These are phyloP conservation scores for Lentinula novae-zelandiae DNA, from an alignment of 1,284 basidiomycete species.

Conservation along the genomic window DNA sequence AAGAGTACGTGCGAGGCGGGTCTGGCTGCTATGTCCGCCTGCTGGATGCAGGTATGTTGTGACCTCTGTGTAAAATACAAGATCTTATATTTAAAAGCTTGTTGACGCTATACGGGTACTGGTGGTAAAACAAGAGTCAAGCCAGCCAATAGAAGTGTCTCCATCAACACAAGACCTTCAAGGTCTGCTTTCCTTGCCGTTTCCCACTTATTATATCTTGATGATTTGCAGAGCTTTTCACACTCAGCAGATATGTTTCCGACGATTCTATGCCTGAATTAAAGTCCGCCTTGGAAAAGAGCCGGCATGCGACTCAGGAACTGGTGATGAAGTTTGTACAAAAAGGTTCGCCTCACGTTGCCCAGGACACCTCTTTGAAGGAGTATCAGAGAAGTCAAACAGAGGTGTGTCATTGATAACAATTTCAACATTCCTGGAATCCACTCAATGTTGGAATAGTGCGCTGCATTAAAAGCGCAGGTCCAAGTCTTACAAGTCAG, in stretches of 20 bases:
- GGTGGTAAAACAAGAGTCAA: slow-evolving; percentile 24
- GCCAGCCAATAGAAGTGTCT: slow-evolving; percentile 40
- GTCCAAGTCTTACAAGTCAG: slow-evolving; percentile 54
- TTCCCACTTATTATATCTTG: slow-evolving; percentile 3
- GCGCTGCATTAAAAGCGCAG: slow-evolving; percentile 55
- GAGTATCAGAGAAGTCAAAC: slow-evolving; percentile 54
- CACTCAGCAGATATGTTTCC: slow-evolving; percentile 51
- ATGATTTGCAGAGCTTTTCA: slow-evolving; percentile 42
- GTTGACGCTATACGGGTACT: slow-evolving; percentile 65
- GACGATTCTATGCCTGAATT: slow-evolving; percentile 44
- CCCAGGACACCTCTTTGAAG: slow-evolving; percentile 35
- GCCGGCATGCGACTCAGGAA: slow-evolving; percentile 55
- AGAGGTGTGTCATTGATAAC: slow-evolving; percentile 45
- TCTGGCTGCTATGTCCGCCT: slow-evolving; percentile 80
- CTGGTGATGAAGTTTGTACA: slow-evolving; percentile 59
- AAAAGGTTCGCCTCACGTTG: slow-evolving; percentile 28
- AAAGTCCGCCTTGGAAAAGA: slow-evolving; percentile 46
- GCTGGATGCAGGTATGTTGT: slow-evolving; percentile 77
- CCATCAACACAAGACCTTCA: slow-evolving; percentile 23
- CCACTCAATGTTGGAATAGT: slow-evolving; percentile 35
- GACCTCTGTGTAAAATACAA: slow-evolving; percentile 4
- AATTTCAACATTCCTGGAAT: slow-evolving; percentile 7
- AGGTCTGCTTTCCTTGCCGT: slow-evolving; percentile 1
- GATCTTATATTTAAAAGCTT: slow-evolving; percentile 39
- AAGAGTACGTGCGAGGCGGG: slow-evolving; percentile 76